Evolutionary conservation across 1,284 basidiomycete genomes (phyloP).

Genomic region (Puccinia hordei): DNA sequence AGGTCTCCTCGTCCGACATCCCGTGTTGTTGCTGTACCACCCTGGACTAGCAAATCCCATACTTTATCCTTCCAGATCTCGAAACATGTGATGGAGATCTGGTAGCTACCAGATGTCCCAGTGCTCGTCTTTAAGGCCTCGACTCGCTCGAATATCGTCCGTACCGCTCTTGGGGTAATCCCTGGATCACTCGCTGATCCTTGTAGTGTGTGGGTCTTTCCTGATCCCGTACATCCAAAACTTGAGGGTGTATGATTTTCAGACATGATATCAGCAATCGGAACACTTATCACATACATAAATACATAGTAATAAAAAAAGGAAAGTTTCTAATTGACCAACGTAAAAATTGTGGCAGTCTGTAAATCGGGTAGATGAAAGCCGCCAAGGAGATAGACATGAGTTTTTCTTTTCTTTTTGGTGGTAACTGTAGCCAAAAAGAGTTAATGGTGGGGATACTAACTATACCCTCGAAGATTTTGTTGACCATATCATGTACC

Average conservation of each 20-base stretch:
- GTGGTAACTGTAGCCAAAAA: no score
- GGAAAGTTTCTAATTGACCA: constrained; percentile 10
- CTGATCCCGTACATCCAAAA: constrained; percentile 48
- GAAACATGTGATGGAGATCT: constrained; percentile 32
- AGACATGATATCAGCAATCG: background rate
- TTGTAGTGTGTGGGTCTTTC: constrained; percentile 47
- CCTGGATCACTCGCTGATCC: constrained; percentile 36
- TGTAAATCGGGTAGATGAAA: background rate
- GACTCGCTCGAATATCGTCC: constrained; percentile 28
- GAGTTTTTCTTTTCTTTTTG: background rate
- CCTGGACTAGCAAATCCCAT: constrained; percentile 31
- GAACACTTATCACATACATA: background rate
- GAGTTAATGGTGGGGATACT: background rate
- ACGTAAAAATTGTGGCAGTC: constrained; percentile 48
- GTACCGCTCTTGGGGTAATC: constrained; percentile 33
- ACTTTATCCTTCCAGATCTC: constrained; percentile 50
- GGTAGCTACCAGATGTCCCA: background rate
- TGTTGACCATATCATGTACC: constrained; percentile 25
- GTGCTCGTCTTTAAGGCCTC: background rate
- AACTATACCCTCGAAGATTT: constrained; percentile 40
- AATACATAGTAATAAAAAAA: background rate
- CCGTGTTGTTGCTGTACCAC: background rate
- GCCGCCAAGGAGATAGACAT: background rate
- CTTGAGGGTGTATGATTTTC: background rate
- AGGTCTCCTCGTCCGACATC: constrained; percentile 28